These are phyloP conservation scores for Annona cherimola DNA, from an alignment of 164 flowering plant genomes.

Conservation along the genomic window DNA sequence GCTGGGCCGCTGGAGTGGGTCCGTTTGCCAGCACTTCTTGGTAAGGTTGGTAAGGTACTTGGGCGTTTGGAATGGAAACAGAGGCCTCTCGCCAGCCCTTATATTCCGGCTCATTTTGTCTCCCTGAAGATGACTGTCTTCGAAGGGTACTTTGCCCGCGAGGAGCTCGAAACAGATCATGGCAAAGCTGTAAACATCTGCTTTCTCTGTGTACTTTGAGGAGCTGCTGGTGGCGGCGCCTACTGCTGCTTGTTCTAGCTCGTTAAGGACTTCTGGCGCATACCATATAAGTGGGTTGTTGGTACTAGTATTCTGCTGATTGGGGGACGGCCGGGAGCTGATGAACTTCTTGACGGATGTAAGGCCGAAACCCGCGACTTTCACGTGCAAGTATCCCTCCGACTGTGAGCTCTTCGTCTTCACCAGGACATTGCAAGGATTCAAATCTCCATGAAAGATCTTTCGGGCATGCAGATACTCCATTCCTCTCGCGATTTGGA, in stretches of 20 bases:
- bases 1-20: constrained; percentile 63
- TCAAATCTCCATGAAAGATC: constrained; percentile 69
- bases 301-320: constrained; percentile 10
- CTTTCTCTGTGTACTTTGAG: constrained; percentile 56
- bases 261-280: constrained; percentile 82
- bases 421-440: constrained; percentile 58
- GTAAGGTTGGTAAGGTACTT: constrained; percentile 64
- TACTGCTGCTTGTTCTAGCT: constrained; percentile 47
- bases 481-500: constrained; percentile 93
- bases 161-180: constrained; percentile 86
- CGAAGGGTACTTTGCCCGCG: constrained; percentile 89
- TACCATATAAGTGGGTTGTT: constrained; percentile 53
- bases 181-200: constrained; percentile 88
- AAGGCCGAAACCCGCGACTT: constrained; percentile 64
- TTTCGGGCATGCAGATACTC: constrained; percentile 71
- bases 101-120: constrained; percentile 79
- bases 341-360: constrained; percentile 24
- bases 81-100: constrained; percentile 83
- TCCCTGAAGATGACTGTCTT: constrained; percentile 82
- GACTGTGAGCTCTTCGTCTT: constrained; percentile 34
- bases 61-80: constrained; percentile 69
- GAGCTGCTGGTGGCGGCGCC: too few species aligned
- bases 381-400: constrained; percentile 59
- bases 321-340: constrained; percentile 17
- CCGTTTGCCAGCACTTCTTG: constrained; percentile 78